Evolutionary conservation across 148 eudicot species (phyloP).

Genomic region (Tetragonia tetragonoides): DNA sequence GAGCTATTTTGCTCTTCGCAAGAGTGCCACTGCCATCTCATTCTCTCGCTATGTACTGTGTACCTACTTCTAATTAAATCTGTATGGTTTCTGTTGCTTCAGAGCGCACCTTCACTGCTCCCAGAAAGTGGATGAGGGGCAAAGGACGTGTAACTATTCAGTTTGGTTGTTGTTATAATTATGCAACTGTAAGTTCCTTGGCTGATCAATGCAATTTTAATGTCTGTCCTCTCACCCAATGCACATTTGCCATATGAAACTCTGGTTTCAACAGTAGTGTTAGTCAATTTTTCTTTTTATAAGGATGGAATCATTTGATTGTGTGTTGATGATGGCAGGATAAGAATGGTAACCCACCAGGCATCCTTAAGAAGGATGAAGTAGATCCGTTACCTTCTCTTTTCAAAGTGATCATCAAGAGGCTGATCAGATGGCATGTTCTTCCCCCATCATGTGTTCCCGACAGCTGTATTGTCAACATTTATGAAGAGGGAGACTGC

Average conservation of each 20-base stretch:
- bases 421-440: constrained; percentile 89
- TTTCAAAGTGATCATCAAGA: constrained; percentile 73
- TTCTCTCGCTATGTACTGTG: neutral
- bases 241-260: neutral
- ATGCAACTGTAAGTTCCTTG: constrained; percentile 47
- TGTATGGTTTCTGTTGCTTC: constrained; percentile 26
- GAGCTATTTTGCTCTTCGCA: neutral
- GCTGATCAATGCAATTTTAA: neutral
- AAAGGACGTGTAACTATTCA: constrained; percentile 94
- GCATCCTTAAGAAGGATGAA: constrained; percentile 58
- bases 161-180: constrained; percentile 85
- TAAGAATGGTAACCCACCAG: constrained; percentile 85
- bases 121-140: constrained; percentile 94
- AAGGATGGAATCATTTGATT: neutral
- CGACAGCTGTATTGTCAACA: constrained; percentile 92
- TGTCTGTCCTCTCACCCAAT: neutral
- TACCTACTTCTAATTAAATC: constrained; percentile 1
- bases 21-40: neutral
- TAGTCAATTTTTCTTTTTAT: neutral
- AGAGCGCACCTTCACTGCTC: constrained; percentile 86
- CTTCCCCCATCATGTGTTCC: constrained; percentile 89
- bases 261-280: neutral
- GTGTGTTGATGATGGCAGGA: constrained; percentile 52
- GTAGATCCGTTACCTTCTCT: constrained; percentile 86
- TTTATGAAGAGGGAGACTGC: constrained; percentile 91